Percentiles rank a stretch among this genome's conserved stretches.
These are phyloP conservation scores for Ogataea glucozyma DNA, from an alignment of 805 yeast species.

Conservation along the genomic window DNA sequence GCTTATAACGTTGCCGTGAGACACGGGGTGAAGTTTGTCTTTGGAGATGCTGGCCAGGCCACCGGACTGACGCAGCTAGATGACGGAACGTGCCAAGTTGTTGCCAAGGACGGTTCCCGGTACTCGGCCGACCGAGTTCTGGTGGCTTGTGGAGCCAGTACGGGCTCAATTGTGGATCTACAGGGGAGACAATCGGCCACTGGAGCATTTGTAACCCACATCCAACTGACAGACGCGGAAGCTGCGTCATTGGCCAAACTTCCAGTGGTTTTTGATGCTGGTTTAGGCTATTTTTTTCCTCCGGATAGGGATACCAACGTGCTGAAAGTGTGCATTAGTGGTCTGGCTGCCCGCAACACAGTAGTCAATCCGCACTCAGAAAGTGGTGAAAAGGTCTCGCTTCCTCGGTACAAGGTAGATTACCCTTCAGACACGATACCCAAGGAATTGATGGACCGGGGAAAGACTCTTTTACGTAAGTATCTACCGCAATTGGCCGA, in stretches of 20 bases:
- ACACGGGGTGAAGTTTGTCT: conserved; percentile 38
- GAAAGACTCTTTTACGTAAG: conserved; percentile 33
- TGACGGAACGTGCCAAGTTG: conserved; percentile 22
- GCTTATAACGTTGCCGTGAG: conserved; percentile 32
- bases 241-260: conserved; percentile 37
- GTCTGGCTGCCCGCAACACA: conserved; percentile 33
- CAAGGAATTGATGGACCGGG: conserved; percentile 28
- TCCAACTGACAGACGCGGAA: conserved; percentile 38
- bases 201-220: conserved; percentile 42
- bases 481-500: conserved; percentile 42
- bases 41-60: conserved; percentile 37
- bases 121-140: conserved; percentile 39
- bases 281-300: conserved; percentile 49
- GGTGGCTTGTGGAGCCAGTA: conserved; percentile 42
- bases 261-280: conserved; percentile 48
- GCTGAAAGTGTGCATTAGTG: conserved; percentile 42
- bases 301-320: conserved; percentile 42
- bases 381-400: conserved; percentile 26
- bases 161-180: conserved; percentile 38
- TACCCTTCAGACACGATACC: conserved; percentile 42
- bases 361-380: conserved; percentile 23
- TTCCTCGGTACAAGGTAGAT: conserved; percentile 40
- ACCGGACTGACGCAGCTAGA: conserved; percentile 9
- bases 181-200: conserved; percentile 38
- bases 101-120: conserved; percentile 30